Percentiles rank a stretch among this genome's conserved stretches.
Conservation (phyloP, 2,329 filamentous ascomycete species). For the Scytalidium sp. region DNA sequence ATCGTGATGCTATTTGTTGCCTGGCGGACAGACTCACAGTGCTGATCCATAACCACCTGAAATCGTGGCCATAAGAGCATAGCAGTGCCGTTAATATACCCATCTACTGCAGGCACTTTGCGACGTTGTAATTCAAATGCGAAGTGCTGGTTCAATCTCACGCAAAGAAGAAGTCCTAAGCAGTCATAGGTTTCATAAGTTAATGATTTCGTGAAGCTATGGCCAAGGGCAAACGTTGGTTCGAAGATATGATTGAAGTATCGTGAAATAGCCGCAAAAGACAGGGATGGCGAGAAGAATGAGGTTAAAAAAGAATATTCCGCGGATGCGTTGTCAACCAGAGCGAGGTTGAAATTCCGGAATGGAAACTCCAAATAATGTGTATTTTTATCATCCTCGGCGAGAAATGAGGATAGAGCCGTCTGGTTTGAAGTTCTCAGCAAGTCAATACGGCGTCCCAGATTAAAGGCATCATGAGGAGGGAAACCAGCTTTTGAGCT, state of each 20-base stretch:
- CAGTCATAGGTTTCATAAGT: constrained; percentile 77
- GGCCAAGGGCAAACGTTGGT: constrained; percentile 82
- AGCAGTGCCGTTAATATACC: constrained; percentile 89
- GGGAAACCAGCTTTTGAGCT: constrained; percentile 49
- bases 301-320: constrained; percentile 92
- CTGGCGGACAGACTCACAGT: constrained; percentile 80
- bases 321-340: constrained; percentile 89
- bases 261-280: constrained; percentile 73
- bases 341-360: constrained; percentile 88
- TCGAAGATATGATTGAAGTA: constrained; percentile 89
- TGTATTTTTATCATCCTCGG: constrained; percentile 81
- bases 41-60: constrained; percentile 88
- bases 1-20: constrained; percentile 50
- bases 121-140: constrained; percentile 92
- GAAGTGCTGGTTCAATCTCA: constrained; percentile 88
- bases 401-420: constrained; percentile 82
- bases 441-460: constrained; percentile 82
- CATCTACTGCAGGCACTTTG: constrained; percentile 83
- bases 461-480: constrained; percentile 81
- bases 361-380: constrained; percentile 92
- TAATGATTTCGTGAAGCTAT: constrained; percentile 71
- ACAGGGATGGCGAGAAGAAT: constrained; percentile 80
- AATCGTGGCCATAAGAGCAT: constrained; percentile 97
- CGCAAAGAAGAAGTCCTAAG: constrained; percentile 83
- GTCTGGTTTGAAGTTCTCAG: constrained; percentile 70